Evolutionary conservation across 768 basidiomycete genomes (phyloP).

Genomic region (Lentinula sp.): DNA sequence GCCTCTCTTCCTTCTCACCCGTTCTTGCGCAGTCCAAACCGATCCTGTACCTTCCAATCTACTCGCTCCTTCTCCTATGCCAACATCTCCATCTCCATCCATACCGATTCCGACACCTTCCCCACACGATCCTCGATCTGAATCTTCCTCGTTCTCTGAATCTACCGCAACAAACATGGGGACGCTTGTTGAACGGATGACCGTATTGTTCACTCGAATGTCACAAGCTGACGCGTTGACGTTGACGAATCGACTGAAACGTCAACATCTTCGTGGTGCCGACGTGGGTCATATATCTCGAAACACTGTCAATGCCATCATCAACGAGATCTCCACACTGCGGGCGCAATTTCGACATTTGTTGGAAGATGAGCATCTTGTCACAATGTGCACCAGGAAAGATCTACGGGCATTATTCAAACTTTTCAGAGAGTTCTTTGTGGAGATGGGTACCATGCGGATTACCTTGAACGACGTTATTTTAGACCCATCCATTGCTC

Average conservation of each 20-base stretch:
- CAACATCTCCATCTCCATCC: constrained; percentile 6
- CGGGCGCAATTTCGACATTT: constrained; percentile 67
- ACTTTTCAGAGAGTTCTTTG: constrained; percentile 78
- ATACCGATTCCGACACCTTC: constrained; percentile 35
- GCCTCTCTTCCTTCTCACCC: constrained; percentile 48
- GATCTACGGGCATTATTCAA: constrained; percentile 82
- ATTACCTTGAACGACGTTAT: constrained; percentile 84
- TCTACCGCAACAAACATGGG: constrained; percentile 50
- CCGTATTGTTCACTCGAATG: constrained; percentile 48
- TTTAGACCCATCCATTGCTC: constrained; percentile 77
- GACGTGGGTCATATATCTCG: constrained; percentile 86
- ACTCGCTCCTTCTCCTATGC: constrained; percentile 24
- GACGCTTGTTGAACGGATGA: constrained; percentile 55
- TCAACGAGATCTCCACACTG: constrained; percentile 64
- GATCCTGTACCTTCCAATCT: constrained; percentile 30
- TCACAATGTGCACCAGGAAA: constrained; percentile 59
- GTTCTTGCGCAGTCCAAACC: constrained; percentile 66
- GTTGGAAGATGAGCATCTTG: constrained; percentile 68
- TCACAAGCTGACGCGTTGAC: constrained; percentile 79
- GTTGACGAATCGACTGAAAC: constrained; percentile 83
- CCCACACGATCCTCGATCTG: constrained; percentile 58
- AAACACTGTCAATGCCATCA: constrained; percentile 67
- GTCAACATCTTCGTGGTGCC: constrained; percentile 81
- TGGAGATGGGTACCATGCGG: constrained; percentile 77
- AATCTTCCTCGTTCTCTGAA: constrained; percentile 65